Evolutionary conservation across 202 grass and related monocot genomes (phyloP).

Genomic region (Carex sylvatica): DNA sequence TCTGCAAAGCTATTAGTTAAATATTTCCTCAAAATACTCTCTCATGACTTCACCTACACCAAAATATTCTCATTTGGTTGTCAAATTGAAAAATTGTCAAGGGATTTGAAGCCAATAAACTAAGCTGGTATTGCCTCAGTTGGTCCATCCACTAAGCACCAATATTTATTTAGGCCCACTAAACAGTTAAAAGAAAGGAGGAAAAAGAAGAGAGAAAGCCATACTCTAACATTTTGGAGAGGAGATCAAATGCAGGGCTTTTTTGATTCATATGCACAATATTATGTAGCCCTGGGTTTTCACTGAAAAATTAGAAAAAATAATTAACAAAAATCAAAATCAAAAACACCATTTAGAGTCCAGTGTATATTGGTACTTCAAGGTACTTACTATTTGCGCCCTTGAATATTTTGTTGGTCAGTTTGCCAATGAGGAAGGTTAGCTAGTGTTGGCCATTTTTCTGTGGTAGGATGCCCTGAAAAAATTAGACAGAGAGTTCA

Average conservation of each 20-base stretch:
- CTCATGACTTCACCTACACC: background rate
- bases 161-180: background rate
- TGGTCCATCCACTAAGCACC: background rate
- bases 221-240: conserved; percentile 99
- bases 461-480: conserved; percentile 89
- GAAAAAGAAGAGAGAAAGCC: conserved; percentile 2
- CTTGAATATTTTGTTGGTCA: conserved; percentile 88
- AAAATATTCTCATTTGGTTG: background rate
- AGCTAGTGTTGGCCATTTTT: conserved; percentile 94
- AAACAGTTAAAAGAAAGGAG: background rate
- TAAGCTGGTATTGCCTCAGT: background rate
- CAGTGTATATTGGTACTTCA: conserved; percentile 18
- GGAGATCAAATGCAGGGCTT: conserved; percentile 84
- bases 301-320: conserved; percentile 52
- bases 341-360: background rate
- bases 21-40: background rate
- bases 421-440: conserved; percentile 86
- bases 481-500: background rate
- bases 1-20: background rate
- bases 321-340: conserved; percentile 17
- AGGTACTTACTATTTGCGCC: conserved; percentile 78
- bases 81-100: background rate
- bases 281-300: conserved; percentile 83
- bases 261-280: conserved; percentile 77
- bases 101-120: background rate